Conservation (phyloP, 345 rosid species). For the Corymbia maculata region DNA sequence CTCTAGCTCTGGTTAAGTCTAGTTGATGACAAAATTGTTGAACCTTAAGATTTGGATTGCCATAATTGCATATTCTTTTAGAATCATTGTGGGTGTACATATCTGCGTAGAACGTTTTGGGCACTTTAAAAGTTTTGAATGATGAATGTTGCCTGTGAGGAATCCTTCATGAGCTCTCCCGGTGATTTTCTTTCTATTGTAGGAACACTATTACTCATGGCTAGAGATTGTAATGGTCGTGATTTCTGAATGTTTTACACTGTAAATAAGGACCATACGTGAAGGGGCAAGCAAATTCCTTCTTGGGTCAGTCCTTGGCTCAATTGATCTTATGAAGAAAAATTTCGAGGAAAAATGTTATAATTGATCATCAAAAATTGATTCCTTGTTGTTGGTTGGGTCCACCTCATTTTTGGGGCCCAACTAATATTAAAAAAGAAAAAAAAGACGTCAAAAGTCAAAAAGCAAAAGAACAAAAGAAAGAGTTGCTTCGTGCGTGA, state of each 20-base stretch:
- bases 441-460: neutral
- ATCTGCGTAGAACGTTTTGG: neutral
- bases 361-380: neutral
- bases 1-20: neutral
- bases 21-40: neutral
- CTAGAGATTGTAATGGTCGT: neutral
- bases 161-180: neutral
- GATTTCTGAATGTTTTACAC: neutral
- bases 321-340: neutral
- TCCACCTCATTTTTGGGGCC: neutral
- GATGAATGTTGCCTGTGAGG: neutral
- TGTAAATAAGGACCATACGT: neutral
- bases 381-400: neutral
- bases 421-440: neutral
- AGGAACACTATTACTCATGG: neutral
- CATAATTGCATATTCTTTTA: neutral
- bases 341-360: neutral
- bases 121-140: neutral
- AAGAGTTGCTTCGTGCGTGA: neutral
- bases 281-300: neutral
- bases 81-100: neutral
- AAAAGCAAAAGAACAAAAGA: neutral
- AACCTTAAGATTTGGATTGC: neutral
- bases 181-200: neutral
- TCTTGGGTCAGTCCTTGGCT: neutral